Conservation (phyloP, 2,329 filamentous ascomycete genomes). For the Monosporascus sp. region DNA sequence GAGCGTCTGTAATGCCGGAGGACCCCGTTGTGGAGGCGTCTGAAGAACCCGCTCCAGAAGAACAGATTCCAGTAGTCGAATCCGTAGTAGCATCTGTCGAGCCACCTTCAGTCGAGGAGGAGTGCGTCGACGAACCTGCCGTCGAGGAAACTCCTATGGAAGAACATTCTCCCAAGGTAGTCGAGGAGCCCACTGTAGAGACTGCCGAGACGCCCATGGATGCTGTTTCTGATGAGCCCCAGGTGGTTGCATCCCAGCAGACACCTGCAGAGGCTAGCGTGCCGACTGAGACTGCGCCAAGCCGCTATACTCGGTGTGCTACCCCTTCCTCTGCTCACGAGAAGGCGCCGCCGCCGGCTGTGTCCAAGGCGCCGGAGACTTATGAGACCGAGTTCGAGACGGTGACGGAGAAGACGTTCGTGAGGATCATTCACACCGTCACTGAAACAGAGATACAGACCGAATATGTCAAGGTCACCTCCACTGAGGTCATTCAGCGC, state of each 20-base stretch:
- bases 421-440: slow-evolving; percentile 31
- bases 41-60: not conserved
- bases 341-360: not conserved
- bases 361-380: slow-evolving; percentile 4
- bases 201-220: not conserved
- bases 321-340: not conserved
- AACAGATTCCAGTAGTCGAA: not conserved
- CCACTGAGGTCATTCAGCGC: not conserved
- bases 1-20: not conserved
- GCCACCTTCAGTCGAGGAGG: too few relatives aligned
- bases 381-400: slow-evolving; percentile 23
- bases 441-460: slow-evolving; percentile 26
- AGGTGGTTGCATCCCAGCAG: not conserved
- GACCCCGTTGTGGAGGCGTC: not conserved
- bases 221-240: too few relatives aligned
- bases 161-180: not conserved
- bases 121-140: not conserved
- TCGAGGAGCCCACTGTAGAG: not conserved
- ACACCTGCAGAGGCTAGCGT: not conserved
- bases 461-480: slow-evolving; percentile 21
- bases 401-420: slow-evolving; percentile 23
- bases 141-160: not conserved
- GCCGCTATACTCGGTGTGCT: not conserved
- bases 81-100: not conserved
- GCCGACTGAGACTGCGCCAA: not conserved